phyloP scores from a whole-genome alignment of 2,329 filamentous ascomycete genomes.

The Ascochyta fabae region DNA sequence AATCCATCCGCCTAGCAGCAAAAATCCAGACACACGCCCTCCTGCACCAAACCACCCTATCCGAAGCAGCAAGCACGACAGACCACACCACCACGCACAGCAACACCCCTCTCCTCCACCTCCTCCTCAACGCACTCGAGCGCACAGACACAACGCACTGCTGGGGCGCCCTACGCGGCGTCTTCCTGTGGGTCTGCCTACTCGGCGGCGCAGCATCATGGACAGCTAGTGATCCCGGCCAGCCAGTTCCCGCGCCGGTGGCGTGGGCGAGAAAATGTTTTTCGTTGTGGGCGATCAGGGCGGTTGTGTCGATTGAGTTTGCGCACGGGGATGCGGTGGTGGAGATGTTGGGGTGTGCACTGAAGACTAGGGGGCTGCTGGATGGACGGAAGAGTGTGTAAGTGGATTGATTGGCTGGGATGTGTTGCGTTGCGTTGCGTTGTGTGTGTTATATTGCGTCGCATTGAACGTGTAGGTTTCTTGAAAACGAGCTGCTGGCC shows the following conservation, averaged over 20 bases:
- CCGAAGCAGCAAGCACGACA: conserved; percentile 25
- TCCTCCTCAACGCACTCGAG: conserved; percentile 34
- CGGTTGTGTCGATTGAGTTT: conserved; percentile 27
- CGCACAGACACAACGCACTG: conserved; percentile 29
- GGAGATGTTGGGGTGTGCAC: conserved; percentile 34
- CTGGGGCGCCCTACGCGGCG: conserved; percentile 38
- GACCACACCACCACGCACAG: background rate
- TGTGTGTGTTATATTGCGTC: too few species aligned
- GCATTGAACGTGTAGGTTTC: too few species aligned
- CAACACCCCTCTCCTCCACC: conserved; percentile 18
- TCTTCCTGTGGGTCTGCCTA: conserved; percentile 42
- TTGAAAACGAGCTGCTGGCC: too few species aligned
- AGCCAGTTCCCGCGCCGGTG: conserved; percentile 9
- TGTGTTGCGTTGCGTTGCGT: too few species aligned
- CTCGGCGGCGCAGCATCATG: conserved; percentile 40
- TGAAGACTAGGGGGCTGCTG: conserved; percentile 32
- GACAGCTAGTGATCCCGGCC: conserved; percentile 13
- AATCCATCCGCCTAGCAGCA: conserved; percentile 40
- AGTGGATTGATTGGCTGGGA: too few species aligned
- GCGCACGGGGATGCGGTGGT: conserved; percentile 30
- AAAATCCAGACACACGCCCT: conserved; percentile 42
- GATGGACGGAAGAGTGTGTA: background rate
- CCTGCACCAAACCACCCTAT: conserved; percentile 34
- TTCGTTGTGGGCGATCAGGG: conserved; percentile 35
- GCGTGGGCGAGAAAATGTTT: conserved; percentile 41